Base-by-base conservation (phyloP, 805 yeast genomes). In the Myxozyma vanderwaltii region DNA sequence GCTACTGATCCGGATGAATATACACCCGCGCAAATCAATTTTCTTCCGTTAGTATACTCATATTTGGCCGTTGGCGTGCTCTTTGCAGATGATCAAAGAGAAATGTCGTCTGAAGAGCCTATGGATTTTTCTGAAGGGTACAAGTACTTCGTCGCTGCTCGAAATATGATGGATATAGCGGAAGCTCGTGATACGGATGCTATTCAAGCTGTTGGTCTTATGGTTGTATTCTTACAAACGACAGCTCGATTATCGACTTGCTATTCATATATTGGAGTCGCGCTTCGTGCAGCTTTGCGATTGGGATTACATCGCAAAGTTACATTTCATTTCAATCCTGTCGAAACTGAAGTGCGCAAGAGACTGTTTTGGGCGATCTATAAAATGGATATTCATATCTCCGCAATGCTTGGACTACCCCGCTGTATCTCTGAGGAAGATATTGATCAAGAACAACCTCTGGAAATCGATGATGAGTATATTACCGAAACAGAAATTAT, bases 31-130 rank as follows among this genome's bases (percentile, higher is more conserved):
- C 95, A 89, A 70, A 86, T 82, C 61, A 81, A 83, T 65, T 86
- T 89, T 63, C 74, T 89, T 53, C 96, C 96, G 0, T 78, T 91
- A 61, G 84, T 90, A 43, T 90, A 90, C 73, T 83, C 94, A 0
- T 88, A 89, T n/a, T 79, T 91, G 75, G 96, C 96, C 0, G 89
- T 90, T 63, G 97, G 97, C 15, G 88, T 90, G 2, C 75, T 90
- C 38, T 89, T 91, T 67, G 79, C 82, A 38, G 36, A 27, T 15
- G 59, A 56, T 24, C 27, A 38, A 10, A 49, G 53, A 8, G 58
- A 54, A 10, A 26, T 57, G 7, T 23, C 54, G 17, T 29, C 51
- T 10, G 50, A 26, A 56, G 72, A 74, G 57, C 71, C 74, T 49
- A 72, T 67, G 49, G 77, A 72, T 56, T 67, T 69, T 27, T 69